Conservation (phyloP, 768 basidiomycete species). For the Coprinopsis cinerea region DNA sequence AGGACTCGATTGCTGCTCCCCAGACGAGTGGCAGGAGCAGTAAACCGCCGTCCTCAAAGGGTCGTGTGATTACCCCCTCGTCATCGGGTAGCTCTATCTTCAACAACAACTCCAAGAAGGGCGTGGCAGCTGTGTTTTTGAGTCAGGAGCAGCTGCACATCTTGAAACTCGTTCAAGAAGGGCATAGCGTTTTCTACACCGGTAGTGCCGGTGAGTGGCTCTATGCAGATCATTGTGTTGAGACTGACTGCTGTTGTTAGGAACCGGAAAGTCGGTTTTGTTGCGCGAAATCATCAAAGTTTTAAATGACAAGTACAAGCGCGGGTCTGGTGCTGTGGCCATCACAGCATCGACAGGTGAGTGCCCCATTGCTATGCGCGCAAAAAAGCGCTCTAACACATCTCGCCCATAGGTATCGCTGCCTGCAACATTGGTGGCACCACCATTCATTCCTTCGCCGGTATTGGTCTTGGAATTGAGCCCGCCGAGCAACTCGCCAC, state of each 20-base stretch:
- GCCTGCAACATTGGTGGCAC: constrained; percentile 97
- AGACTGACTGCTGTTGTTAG: constrained; percentile 34
- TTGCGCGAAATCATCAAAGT: constrained; percentile 84
- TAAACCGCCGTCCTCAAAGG: constrained; percentile 12
- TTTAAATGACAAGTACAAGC: constrained; percentile 51
- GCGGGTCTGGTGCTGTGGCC: constrained; percentile 67
- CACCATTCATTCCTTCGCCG: constrained; percentile 94
- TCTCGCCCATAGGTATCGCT: constrained; percentile 63
- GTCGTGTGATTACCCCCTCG: constrained; percentile 10
- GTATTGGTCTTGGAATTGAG: constrained; percentile 81
- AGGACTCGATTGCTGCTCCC: background rate
- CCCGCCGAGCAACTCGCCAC: constrained; percentile 50
- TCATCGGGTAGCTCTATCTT: constrained; percentile 7
- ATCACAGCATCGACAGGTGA: constrained; percentile 92
- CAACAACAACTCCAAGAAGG: constrained; percentile 20
- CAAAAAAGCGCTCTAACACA: background rate
- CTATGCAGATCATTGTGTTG: background rate
- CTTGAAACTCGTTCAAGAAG: constrained; percentile 66
- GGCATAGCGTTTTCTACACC: constrained; percentile 87
- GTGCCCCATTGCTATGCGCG: constrained; percentile 7
- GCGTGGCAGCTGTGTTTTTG: constrained; percentile 48
- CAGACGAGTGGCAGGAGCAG: constrained; percentile 9
- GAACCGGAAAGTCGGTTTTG: constrained; percentile 95
- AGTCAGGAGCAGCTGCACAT: constrained; percentile 87
- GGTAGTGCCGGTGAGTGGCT: constrained; percentile 82